Evolutionary conservation across 805 yeast species (phyloP), one percentile per base, ranked within the genome.

Genomic region (Yarrowia keelungensis): DNA sequence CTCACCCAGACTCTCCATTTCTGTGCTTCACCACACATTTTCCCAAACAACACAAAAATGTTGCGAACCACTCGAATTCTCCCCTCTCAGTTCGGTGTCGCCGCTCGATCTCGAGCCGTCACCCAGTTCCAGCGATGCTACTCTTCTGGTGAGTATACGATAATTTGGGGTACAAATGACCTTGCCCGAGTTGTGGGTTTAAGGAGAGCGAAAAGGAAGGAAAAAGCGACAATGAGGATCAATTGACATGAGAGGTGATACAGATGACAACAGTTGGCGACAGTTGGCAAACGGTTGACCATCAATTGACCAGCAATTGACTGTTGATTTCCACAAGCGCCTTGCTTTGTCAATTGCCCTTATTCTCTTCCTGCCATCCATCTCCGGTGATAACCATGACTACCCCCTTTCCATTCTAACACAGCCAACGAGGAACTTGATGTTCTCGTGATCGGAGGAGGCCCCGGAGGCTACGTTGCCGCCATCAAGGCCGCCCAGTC

Each of bases 401-500:
- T 26, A n/a, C 45, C 15, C 46, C 5, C 1, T n/a, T 14, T 15
- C 50, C 19, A 35, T 36, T 42, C 65, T 59, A 59, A 59, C 65
- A 0, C 51, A 59, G 65, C 65, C 3, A 43, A n/a, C 32, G 81
- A 82, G 75, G 88, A 89, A 77, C 95, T 91, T 78, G 98, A 95
- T 76, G 86, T 95, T 68, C 97, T 94, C 68, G 91, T 95, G 75
- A 90, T 95, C 77, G 99, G 99, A 74, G 98, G 98, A 75, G 99
- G 99, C 70, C 99, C 99, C 74, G 99, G 98, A 80, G 99, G 99
- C 71, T 95, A 95, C 80, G 95, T 95, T 75, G 98, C 98, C 69
- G 99, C 99, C 76, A 95, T 95, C 80, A 94, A 92, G 81, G 97
- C 97, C 70, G 99, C 99, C 64, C 99, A 95, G 84, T 84, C 93